phyloP scores from a whole-genome alignment of 768 basidiomycete genomes.

The Suillus decipiens region DNA sequence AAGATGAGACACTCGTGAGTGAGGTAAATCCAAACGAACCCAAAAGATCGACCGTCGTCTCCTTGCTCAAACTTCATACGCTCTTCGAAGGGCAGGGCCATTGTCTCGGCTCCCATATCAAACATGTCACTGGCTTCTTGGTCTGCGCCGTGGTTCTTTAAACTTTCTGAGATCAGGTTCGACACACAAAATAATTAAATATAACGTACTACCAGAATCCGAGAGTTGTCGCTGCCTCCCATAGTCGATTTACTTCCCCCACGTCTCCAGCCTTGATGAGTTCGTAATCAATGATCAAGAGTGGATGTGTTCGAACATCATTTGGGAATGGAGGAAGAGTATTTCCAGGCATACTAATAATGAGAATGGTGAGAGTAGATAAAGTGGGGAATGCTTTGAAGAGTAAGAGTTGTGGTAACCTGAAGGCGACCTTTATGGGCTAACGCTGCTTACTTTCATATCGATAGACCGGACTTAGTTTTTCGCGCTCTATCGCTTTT shows the following conservation, averaged over 20 bases:
- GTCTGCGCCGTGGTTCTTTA: slow-evolving; percentile 46
- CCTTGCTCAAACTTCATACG: slow-evolving; percentile 47
- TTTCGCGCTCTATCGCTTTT: too few relatives aligned
- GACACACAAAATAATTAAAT: not conserved
- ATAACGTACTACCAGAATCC: slow-evolving; percentile 58
- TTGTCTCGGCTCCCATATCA: slow-evolving; percentile 42
- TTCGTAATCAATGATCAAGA: slow-evolving; percentile 49
- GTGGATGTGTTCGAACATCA: slow-evolving; percentile 45
- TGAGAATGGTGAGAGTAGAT: not conserved
- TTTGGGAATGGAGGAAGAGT: slow-evolving; percentile 44
- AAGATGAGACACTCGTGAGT: not conserved
- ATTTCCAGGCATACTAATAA: slow-evolving; percentile 37
- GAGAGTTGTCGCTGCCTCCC: slow-evolving; percentile 47
- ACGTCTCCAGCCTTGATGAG: slow-evolving; percentile 37
- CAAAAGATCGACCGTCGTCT: slow-evolving; percentile 40
- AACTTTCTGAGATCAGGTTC: slow-evolving; percentile 20
- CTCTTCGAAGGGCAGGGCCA: slow-evolving; percentile 43
- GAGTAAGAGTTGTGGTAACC: not conserved
- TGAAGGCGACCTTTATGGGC: not conserved
- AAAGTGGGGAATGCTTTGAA: not conserved
- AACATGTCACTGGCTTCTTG: slow-evolving; percentile 41
- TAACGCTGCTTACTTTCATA: too few relatives aligned
- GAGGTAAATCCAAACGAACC: slow-evolving; percentile 22
- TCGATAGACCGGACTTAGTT: too few relatives aligned
- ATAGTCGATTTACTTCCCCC: slow-evolving; percentile 44